Base-by-base conservation (phyloP, 176 grass and related monocot genomes). In the Metroxylon sagu region DNA sequence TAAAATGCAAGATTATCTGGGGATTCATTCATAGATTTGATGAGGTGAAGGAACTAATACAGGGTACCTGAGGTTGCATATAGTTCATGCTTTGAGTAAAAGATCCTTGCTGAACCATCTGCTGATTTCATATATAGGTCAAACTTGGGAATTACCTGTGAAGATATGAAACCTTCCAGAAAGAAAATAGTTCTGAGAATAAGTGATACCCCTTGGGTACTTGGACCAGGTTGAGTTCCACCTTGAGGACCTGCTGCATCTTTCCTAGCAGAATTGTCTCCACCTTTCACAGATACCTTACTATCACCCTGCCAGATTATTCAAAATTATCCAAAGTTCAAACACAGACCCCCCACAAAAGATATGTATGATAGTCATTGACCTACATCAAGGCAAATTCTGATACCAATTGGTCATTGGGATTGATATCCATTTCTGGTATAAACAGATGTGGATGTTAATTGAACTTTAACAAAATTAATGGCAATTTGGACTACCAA, bases 51-150 rank as follows among this genome's bases (percentile, higher is more conserved):
- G 5, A 56, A 80, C 53, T 50, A 66, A 29, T 52, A 29, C 39
- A 66, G 21, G 26, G 52, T 76, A 97, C 92, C 84, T 91, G 92
- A 75, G 86, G 77, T 77, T 88, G 87, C 92, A 97, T 88, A 85
- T 97, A 97, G 60, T 71, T 67, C 92, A 97, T 91, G 61, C 87
- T 84, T 72, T 97, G 92, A 48, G 67, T 69, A 56, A 88, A 91
- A 70, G 74, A 71, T 70, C 78, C 84, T 71, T 86, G 85, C 48
- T 80, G 80, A 74, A 80, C 84, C 54, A 97, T 85, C 92, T 91
- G 60, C 54, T 49, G 58, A 25, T 60, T 81, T 72, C 25, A 72
- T 56, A 28, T 69, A 66, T 58, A 51, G 54, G 50, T 49, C 62
- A 66, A 59, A 52, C 21, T 71, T 52, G 49, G 35, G 3, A 57